A percentile compares a stretch with the other conserved stretches of the same genome.
Conservation (phyloP, 352 stramenopile species). For the Phytophthora tubulina region DNA sequence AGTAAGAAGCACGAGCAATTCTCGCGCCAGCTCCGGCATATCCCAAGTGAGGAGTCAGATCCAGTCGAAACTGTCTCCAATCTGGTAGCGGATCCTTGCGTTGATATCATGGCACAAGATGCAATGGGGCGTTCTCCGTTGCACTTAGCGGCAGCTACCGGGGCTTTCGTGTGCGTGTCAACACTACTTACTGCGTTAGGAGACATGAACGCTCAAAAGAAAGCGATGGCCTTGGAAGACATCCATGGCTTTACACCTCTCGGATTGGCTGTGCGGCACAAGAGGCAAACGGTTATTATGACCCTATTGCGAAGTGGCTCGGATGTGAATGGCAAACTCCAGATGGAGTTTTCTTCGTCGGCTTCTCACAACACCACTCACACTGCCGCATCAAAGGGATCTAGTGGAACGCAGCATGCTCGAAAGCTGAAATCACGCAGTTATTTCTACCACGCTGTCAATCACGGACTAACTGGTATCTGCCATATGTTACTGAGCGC, state of each 20-base stretch:
- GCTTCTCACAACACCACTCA: too few species aligned
- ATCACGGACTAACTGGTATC: conserved; percentile 72
- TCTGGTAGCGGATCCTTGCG: conserved; percentile 55
- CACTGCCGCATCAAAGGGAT: background rate
- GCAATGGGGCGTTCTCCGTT: conserved; percentile 64
- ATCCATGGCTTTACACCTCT: conserved; percentile 63
- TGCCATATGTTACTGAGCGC: conserved; percentile 82
- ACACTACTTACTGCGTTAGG: conserved; percentile 54
- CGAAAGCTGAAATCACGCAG: conserved; percentile 46
- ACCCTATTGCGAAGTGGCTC: conserved; percentile 74
- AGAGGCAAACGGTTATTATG: conserved; percentile 80
- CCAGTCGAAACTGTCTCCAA: conserved; percentile 84
- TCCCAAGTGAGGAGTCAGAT: conserved; percentile 60
- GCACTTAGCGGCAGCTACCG: conserved; percentile 75
- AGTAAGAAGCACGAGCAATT: conserved; percentile 57
- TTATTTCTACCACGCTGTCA: conserved; percentile 85
- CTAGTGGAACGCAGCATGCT: background rate
- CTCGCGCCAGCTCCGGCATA: conserved; percentile 44
- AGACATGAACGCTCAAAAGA: conserved; percentile 31
- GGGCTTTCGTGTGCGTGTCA: conserved; percentile 79
- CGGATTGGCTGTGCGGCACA: conserved; percentile 60
- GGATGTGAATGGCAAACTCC: conserved; percentile 60
- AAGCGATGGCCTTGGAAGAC: conserved; percentile 53
- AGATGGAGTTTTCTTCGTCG: conserved; percentile 13
- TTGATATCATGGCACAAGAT: conserved; percentile 55